Base-by-base conservation (phyloP, 495 filamentous ascomycete species). In the Physcia stellaris region DNA sequence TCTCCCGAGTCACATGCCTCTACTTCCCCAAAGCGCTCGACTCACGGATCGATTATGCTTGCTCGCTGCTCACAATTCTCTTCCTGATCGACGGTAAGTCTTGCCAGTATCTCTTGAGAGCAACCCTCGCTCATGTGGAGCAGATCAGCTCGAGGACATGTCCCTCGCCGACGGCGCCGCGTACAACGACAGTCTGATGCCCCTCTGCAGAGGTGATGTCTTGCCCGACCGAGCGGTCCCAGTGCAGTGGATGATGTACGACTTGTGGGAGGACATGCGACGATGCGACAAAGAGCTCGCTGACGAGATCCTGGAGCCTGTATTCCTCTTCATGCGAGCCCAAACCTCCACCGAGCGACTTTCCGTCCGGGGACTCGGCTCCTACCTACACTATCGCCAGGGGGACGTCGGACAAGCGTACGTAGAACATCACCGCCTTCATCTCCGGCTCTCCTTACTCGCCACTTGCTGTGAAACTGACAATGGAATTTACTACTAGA, bases 1-100 rank as follows among this genome's bases (percentile, higher is more conserved):
- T 59, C 41, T 46, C 54, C 1, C 45, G 46, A 4, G 49, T 58
- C 1, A 57, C 54, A 3, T 62, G 60, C 37, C 36, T 56, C 4
- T 59, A 61, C 38, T 62, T 55, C 33, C 59, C 60, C 2, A 41
- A 40, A 30, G 54, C 62, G 7, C 21, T 42, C 9, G 54, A 62
- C 23, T 57, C 59, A 29, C 42, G 62, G 4, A 58, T 63, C 21
- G 34, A 47, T 33, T 46, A 46, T 36, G 60, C 55, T 0, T 63
- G 58, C 30, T 37, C 43, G 1, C 43, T 65, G 2, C 22, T 61
- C 1, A 58, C 57, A 0, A 21, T 61, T 0, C 43, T 60, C 1
- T 60, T 61, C 31, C 29, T 60, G 11, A 42, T 61, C 5, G 59
- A 64, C 48, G 60, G 58, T 57, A n/a, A n/a, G n/a, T n/a, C n/a